Percentiles rank a stretch among this genome's conserved stretches.
Evolutionary conservation across 139 green algal genomes (phyloP).

Genomic region (Picocystis salinarum): DNA sequence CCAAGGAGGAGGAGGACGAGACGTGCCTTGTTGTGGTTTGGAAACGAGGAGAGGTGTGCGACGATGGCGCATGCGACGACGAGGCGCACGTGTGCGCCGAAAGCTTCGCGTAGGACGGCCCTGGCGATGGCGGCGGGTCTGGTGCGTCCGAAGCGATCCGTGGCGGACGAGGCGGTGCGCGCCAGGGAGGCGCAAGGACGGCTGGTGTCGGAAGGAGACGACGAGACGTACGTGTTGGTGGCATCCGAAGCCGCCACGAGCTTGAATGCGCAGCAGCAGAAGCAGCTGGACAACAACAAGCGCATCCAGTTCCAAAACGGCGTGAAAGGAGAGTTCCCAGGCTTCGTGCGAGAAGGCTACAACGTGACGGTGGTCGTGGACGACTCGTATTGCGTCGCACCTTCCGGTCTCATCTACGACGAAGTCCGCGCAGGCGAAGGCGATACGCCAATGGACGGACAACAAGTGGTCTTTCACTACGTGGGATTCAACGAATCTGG

Average conservation of each 20-base stretch:
- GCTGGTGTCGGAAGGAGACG: no score
- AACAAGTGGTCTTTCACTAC: slow-evolving; percentile 90
- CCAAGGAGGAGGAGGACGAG: no score
- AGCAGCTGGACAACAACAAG: slow-evolving; percentile 57
- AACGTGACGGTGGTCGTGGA: slow-evolving; percentile 46
- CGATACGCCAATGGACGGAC: slow-evolving; percentile 38
- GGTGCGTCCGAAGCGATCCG: no score
- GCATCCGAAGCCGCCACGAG: background rate
- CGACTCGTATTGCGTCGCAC: slow-evolving; percentile 6
- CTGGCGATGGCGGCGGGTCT: no score
- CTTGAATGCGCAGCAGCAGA: background rate
- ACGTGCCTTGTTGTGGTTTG: no score
- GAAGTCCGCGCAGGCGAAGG: slow-evolving; percentile 49
- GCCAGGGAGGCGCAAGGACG: no score
- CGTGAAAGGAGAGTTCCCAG: slow-evolving; percentile 53
- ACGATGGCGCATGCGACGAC: no score
- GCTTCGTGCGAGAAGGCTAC: slow-evolving; percentile 74
- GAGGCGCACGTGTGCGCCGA: no score
- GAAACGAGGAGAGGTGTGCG: no score
- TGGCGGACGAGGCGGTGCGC: no score
- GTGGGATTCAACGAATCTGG: slow-evolving; percentile 91
- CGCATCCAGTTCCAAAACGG: slow-evolving; percentile 67
- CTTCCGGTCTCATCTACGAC: slow-evolving; percentile 54
- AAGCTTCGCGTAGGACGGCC: no score
- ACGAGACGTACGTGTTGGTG: background rate